Evolutionary conservation across 108 stramenopile species (phyloP), one percentile per base, ranked within the genome.

Genomic region (Cyclotella sp.): DNA sequence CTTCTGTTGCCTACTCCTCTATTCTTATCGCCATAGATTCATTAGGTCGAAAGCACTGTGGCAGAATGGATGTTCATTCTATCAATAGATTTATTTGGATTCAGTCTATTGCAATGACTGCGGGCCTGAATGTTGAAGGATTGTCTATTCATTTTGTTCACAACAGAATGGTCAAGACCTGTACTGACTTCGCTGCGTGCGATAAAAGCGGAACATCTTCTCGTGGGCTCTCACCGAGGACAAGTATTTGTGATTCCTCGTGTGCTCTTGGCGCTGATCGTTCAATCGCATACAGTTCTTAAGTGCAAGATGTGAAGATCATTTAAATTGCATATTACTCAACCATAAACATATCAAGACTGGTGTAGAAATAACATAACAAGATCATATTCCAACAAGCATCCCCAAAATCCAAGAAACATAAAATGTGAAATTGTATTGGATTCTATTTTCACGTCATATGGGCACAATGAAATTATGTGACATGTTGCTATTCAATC

Each of bases 1-100:
- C 64, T 15, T 41, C 34, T 16, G 24, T 62, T 39, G 61, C 61
- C 39, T 41, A 16, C 34, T 62, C 61, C 8, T 39, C 61, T n/a
- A 41, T 62, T 21, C n/a, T 62, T 41, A 14, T 41, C 9, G 61
- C 61, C 18, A 7, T 62, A 8, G 34, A 62, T 18, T 41, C 34
- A 11, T 3, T 39, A 8, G 22, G n/a, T 55, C 21, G 21, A 55
- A 55, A 55, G 55, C 24, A 55, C 24, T 24, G 24, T 26, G 24
- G 55, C 24, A 24, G 21, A 21, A 22, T 24, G 21, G 55, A 55
- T 22, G 7, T 55, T 12, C n/a, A 19, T 24, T 21, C 55, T 12
- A 12, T 55, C 12, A 24, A 55, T 55, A 55, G 21, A 26, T 55
- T 55, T 21, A 0, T 55, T 1, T 55, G 55, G 55, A 24, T 55